Evolutionary conservation across 2,329 filamentous ascomycete species (phyloP).

Genomic region (Xylariaceae sp.): DNA sequence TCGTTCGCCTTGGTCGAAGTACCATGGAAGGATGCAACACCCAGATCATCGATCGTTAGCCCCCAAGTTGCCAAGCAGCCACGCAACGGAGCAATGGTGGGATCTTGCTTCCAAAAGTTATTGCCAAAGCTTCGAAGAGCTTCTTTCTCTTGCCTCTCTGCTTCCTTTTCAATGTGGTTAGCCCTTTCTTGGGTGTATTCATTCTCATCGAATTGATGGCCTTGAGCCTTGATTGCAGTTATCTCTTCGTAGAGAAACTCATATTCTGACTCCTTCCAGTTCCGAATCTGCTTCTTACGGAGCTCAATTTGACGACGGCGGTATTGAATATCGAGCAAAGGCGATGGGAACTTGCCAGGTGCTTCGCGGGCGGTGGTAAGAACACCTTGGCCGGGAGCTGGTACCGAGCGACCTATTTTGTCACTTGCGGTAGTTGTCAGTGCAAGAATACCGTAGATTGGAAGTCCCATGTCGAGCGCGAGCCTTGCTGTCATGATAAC

Average conservation of each 20-base stretch:
- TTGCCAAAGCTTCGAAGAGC: conserved; percentile 90
- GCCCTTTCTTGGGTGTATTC: conserved; percentile 84
- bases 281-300: conserved; percentile 88
- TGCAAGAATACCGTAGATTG: conserved; percentile 90
- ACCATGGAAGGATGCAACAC: conserved; percentile 95
- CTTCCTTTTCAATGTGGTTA: conserved; percentile 81
- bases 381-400: conserved; percentile 93
- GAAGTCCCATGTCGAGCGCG: conserved; percentile 96
- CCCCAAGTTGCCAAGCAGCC: conserved; percentile 97
- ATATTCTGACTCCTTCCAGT: conserved; percentile 93
- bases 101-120: conserved; percentile 97
- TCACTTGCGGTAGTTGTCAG: conserved; percentile 94
- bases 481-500: conserved; percentile 97
- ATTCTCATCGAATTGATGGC: conserved; percentile 68
- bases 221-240: conserved; percentile 79
- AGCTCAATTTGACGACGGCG: conserved; percentile 90
- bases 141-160: conserved; percentile 85
- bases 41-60: conserved; percentile 92
- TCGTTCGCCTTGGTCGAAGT: conserved; percentile 98
- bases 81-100: conserved; percentile 88
- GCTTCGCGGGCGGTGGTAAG: conserved; percentile 91
- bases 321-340: conserved; percentile 95
- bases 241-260: conserved; percentile 91
- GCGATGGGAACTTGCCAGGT: conserved; percentile 86
- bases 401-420: conserved; percentile 97